Base-by-base conservation (phyloP, 495 filamentous ascomycete species). In the Trichoderma virens region DNA sequence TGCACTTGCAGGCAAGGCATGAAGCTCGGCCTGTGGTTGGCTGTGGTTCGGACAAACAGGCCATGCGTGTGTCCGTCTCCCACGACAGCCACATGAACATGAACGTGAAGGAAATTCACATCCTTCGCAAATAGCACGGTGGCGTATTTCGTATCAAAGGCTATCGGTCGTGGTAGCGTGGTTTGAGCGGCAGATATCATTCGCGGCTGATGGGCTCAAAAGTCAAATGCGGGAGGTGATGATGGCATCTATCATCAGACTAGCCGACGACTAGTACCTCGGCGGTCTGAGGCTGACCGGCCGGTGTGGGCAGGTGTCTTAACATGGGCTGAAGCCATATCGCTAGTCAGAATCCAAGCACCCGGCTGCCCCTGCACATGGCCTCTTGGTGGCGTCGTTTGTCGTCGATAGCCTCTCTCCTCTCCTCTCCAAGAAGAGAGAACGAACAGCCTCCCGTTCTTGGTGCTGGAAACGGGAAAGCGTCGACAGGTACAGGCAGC, bases 281-380 rank as follows among this genome's bases (percentile, higher is more conserved):
- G 51, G 25, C 51, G 51, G 51, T n/a, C 51, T 56, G 51, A 27
- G 51, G 51, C 51, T 56, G 51, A 56, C 51, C 23, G 51, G 51
- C 51, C 25, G 23, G 51, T 30, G 45, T 56, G 51, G 51, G 51
- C 51, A 56, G 25, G 23, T 30, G 23, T 56, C 6, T 30, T 20
- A 13, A 27, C 23, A 7, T 13, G 13, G 51, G 51, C 51, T 56
- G 6, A 11, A 11, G 51, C 27, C 41, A 45, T 56, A 30, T 30
- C 25, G 51, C 51, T 56, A 27, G 51, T 11, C 51, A 16, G 11
- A 30, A n/a, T 16, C 51, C 27, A 56, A 18, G 51, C 2, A 56
- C 16, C 23, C 20, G 51, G 51, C 51, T 56, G 25, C 23, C 27
- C 32, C 43, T 20, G 43, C 43, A 47, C 43, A 47, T 47, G 43